Conservation (phyloP, 2,329 filamentous ascomycete species). For the Cladorrhinum sp. region DNA sequence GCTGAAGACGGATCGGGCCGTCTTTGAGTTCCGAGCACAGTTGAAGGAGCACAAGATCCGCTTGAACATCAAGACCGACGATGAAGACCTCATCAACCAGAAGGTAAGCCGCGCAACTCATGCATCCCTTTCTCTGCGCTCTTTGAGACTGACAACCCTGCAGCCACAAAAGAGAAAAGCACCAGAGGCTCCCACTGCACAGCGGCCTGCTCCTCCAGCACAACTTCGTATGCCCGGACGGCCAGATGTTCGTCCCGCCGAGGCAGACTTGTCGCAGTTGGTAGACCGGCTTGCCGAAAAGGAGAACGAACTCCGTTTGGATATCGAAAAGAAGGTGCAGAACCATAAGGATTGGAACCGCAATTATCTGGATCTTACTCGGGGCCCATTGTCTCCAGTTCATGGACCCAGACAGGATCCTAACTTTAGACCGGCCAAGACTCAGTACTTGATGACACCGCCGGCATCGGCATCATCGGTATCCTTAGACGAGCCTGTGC, state of each 20-base stretch:
- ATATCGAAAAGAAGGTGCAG: slow-evolving; percentile 81
- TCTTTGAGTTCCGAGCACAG: slow-evolving; percentile 79
- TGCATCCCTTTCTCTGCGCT: background rate
- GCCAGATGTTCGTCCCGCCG: slow-evolving; percentile 66
- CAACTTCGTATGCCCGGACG: slow-evolving; percentile 69
- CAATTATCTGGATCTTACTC: slow-evolving; percentile 83
- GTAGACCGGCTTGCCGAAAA: slow-evolving; percentile 77
- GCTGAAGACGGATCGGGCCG: slow-evolving; percentile 67
- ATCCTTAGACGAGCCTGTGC: slow-evolving; percentile 36
- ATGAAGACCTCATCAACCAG: slow-evolving; percentile 92
- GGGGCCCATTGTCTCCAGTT: slow-evolving; percentile 77
- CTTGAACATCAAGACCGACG: slow-evolving; percentile 84
- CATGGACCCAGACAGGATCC: slow-evolving; percentile 59
- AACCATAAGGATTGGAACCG: slow-evolving; percentile 92
- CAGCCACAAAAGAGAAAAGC: slow-evolving; percentile 71
- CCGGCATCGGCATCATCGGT: slow-evolving; percentile 52
- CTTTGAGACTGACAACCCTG: slow-evolving; percentile 36
- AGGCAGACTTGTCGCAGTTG: slow-evolving; percentile 74
- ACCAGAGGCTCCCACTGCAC: slow-evolving; percentile 56
- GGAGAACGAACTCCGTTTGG: slow-evolving; percentile 73
- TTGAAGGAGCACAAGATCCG: slow-evolving; percentile 87
- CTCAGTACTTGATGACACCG: slow-evolving; percentile 66
- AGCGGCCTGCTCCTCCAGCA: slow-evolving; percentile 58
- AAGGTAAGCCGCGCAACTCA: slow-evolving; percentile 58
- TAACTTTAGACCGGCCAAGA: slow-evolving; percentile 68